Percentiles rank a stretch among this genome's conserved stretches.
phyloP scores from a whole-genome alignment of 2,329 filamentous ascomycete species.

The Phoma sp. region DNA sequence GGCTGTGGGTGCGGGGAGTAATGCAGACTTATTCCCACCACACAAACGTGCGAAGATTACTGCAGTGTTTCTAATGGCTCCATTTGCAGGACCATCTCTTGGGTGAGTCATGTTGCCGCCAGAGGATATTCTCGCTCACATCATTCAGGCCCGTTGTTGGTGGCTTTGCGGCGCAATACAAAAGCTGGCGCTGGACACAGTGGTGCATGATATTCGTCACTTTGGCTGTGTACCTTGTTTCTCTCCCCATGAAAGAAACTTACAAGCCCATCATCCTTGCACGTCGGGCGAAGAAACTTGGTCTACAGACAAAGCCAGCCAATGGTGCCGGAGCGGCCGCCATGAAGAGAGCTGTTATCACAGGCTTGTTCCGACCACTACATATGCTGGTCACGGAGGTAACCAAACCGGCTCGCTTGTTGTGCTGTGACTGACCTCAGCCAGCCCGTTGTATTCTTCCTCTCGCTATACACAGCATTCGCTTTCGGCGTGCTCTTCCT shows the following conservation, averaged over 20 bases:
- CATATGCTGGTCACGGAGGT: slow-evolving; percentile 51
- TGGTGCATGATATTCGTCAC: slow-evolving; percentile 54
- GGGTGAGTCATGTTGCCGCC: slow-evolving; percentile 32
- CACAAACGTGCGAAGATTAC: slow-evolving; percentile 42
- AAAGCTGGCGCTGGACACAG: slow-evolving; percentile 52
- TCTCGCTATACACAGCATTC: slow-evolving; percentile 45
- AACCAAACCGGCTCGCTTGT: background rate
- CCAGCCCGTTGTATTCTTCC: slow-evolving; percentile 43
- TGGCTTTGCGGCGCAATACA: slow-evolving; percentile 55
- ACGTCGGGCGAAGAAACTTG: slow-evolving; percentile 41
- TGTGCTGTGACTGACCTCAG: background rate
- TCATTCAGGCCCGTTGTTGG: slow-evolving; percentile 49
- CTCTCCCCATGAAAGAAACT: slow-evolving; percentile 60
- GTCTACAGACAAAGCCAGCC: slow-evolving; percentile 27
- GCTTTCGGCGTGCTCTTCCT: slow-evolving; percentile 45
- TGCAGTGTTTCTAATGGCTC: slow-evolving; percentile 49
- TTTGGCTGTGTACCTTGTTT: slow-evolving; percentile 42
- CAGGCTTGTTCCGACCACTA: slow-evolving; percentile 58
- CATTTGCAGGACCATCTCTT: slow-evolving; percentile 49
- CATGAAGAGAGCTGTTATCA: slow-evolving; percentile 39
- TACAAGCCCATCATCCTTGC: slow-evolving; percentile 59
- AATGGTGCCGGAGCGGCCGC: slow-evolving; percentile 6
- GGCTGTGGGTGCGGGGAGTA: slow-evolving; percentile 52
- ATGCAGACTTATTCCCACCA: slow-evolving; percentile 48
- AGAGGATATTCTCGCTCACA: background rate